These are phyloP conservation scores for Aurantiochytrium sp. DNA, from an alignment of 108 stramenopile genomes.

Conservation along the genomic window DNA sequence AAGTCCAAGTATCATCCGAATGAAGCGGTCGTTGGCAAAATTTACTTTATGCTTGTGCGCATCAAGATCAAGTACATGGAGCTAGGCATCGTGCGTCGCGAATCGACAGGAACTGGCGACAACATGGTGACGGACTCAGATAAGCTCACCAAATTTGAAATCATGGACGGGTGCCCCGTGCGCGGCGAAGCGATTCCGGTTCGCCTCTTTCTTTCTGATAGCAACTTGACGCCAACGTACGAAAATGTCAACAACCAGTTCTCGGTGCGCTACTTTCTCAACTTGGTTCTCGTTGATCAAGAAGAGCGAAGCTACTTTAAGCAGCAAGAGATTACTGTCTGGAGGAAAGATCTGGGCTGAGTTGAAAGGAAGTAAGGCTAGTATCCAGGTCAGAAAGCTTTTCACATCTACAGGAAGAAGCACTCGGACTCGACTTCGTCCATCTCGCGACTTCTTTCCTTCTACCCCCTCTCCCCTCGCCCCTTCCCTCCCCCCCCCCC, in stretches of 20 bases:
- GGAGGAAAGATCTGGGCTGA: conserved; percentile 60
- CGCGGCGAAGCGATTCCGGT: conserved; percentile 85
- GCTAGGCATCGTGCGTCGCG: conserved; percentile 89
- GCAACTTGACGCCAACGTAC: conserved; percentile 96
- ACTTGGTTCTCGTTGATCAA: conserved; percentile 96
- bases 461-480: too few species aligned
- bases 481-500: too few species aligned
- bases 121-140: conserved; percentile 90
- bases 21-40: conserved; percentile 89
- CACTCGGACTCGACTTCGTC: too few species aligned
- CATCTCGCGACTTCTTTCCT: too few species aligned
- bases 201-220: conserved; percentile 45
- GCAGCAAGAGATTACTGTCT: conserved; percentile 95
- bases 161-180: conserved; percentile 98
- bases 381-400: too few species aligned
- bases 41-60: conserved; percentile 90
- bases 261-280: conserved; percentile 90
- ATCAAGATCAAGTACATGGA: conserved; percentile 99
- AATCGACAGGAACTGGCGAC: conserved; percentile 62
- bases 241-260: conserved; percentile 79
- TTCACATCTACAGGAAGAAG: too few species aligned
- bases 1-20: conserved; percentile 76
- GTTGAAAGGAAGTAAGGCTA: too few species aligned
- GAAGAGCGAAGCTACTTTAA: conserved; percentile 99
- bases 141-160: conserved; percentile 91